Evolutionary conservation across 2,329 filamentous ascomycete genomes (phyloP).

Genomic region (Calonectria hongkongensis): DNA sequence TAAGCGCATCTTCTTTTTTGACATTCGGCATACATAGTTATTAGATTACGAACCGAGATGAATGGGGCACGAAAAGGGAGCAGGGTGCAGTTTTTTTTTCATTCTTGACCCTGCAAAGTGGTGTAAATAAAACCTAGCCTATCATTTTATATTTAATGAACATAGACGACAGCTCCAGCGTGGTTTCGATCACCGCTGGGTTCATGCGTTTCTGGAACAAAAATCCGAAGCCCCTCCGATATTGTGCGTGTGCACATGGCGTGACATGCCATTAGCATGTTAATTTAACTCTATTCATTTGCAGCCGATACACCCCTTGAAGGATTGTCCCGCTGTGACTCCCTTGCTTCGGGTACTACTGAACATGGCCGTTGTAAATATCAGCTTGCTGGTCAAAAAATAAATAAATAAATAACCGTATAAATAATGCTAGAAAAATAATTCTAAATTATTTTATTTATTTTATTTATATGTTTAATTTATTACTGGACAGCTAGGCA

Average conservation of each 20-base stretch:
- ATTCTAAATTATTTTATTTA: too few species aligned
- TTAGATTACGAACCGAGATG: slow-evolving; percentile 6
- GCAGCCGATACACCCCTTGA: too few species aligned
- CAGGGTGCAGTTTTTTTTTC: background rate
- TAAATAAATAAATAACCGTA: too few species aligned
- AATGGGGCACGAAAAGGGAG: background rate
- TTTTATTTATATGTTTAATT: too few species aligned
- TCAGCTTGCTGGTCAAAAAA: too few species aligned
- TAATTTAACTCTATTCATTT: slow-evolving; percentile 9
- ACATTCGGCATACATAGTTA: background rate
- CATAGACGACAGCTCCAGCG: slow-evolving; percentile 10
- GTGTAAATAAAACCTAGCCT: slow-evolving; percentile 14
- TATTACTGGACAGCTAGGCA: too few species aligned
- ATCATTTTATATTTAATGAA: slow-evolving; percentile 33
- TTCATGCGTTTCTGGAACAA: slow-evolving; percentile 1
- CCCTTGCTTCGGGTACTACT: too few species aligned
- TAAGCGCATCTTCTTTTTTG: background rate
- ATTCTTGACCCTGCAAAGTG: background rate
- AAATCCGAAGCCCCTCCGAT: background rate
- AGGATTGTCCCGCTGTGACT: too few species aligned
- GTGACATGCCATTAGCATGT: background rate
- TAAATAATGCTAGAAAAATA: too few species aligned
- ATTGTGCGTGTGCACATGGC: background rate
- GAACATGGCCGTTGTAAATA: too few species aligned
- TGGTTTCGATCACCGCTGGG: background rate